A percentile compares a stretch with the other conserved stretches of the same genome.
phyloP scores from a whole-genome alignment of 1,139 yeast species.

The Taphrina confusa region DNA sequence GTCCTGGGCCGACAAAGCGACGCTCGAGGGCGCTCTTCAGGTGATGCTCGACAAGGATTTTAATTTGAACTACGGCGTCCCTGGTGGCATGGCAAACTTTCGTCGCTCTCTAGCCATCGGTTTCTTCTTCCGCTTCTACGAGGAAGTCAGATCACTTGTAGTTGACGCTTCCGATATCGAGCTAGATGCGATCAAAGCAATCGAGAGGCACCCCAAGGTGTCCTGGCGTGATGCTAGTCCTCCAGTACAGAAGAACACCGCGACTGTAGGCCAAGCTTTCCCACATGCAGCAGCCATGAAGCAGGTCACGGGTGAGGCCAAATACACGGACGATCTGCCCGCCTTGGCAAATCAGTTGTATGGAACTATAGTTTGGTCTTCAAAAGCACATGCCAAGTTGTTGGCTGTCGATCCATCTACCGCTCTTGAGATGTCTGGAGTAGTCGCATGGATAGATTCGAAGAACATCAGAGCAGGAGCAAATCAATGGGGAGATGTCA shows the following conservation, averaged over 20 bases:
- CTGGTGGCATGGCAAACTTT: slow-evolving; percentile 55
- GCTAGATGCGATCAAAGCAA: slow-evolving; percentile 47
- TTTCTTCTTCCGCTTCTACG: slow-evolving; percentile 52
- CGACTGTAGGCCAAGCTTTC: slow-evolving; percentile 49
- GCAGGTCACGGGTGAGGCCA: slow-evolving; percentile 53
- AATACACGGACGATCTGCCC: slow-evolving; percentile 52
- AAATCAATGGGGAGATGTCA: slow-evolving; percentile 51
- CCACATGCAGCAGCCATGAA: slow-evolving; percentile 52
- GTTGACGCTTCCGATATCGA: slow-evolving; percentile 26
- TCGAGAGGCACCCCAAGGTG: slow-evolving; percentile 48
- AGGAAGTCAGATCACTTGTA: slow-evolving; percentile 42
- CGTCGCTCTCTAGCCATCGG: slow-evolving; percentile 51
- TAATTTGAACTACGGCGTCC: slow-evolving; percentile 50
- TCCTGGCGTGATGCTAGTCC: slow-evolving; percentile 50
- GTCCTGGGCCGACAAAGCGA: slow-evolving; percentile 40
- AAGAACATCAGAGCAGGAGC: slow-evolving; percentile 49
- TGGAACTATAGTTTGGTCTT: slow-evolving; percentile 51
- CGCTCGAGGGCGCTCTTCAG: slow-evolving; percentile 45
- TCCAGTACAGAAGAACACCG: slow-evolving; percentile 40
- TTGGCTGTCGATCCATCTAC: slow-evolving; percentile 47
- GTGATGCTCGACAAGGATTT: slow-evolving; percentile 46
- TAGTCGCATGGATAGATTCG: slow-evolving; percentile 50
- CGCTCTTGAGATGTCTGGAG: slow-evolving; percentile 50
- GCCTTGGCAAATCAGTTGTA: slow-evolving; percentile 49
- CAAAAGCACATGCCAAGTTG: slow-evolving; percentile 52